phyloP scores from a whole-genome alignment of 2,329 filamentous ascomycete species.

The Orbilia brochopaga region DNA sequence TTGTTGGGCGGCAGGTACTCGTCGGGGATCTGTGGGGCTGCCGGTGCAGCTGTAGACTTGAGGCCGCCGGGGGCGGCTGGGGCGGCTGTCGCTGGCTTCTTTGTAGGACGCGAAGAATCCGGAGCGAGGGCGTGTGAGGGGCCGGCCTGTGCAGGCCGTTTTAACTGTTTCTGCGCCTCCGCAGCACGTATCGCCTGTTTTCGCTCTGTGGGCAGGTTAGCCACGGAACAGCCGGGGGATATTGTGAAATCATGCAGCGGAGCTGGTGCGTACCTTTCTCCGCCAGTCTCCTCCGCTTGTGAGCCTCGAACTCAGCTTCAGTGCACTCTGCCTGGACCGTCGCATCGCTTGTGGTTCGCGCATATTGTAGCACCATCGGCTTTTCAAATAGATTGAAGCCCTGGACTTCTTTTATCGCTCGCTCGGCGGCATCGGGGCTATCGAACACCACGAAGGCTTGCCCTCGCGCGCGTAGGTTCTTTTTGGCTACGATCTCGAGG shows the following conservation, averaged over 20 bases:
- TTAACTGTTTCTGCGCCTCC: slow-evolving; percentile 77
- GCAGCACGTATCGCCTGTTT: slow-evolving; percentile 83
- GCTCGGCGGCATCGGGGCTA: slow-evolving; percentile 74
- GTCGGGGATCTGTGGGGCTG: slow-evolving; percentile 82
- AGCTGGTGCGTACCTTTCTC: slow-evolving; percentile 75
- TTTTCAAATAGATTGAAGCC: slow-evolving; percentile 94
- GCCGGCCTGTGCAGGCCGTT: slow-evolving; percentile 62
- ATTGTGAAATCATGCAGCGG: background rate
- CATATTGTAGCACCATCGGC: slow-evolving; percentile 82
- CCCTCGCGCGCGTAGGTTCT: slow-evolving; percentile 87
- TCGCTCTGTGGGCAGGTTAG: slow-evolving; percentile 62
- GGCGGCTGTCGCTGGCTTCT: slow-evolving; percentile 60
- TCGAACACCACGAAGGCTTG: slow-evolving; percentile 96
- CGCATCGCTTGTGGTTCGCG: slow-evolving; percentile 83
- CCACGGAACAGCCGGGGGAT: background rate
- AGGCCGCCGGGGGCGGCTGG: slow-evolving; percentile 71
- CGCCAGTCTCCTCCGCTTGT: slow-evolving; percentile 81
- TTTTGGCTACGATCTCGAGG: slow-evolving; percentile 84
- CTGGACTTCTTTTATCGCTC: slow-evolving; percentile 85
- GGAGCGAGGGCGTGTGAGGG: slow-evolving; percentile 53
- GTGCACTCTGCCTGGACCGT: slow-evolving; percentile 77
- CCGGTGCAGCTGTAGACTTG: slow-evolving; percentile 72
- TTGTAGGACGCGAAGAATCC: slow-evolving; percentile 58
- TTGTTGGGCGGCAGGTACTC: slow-evolving; percentile 98
- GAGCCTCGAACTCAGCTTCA: slow-evolving; percentile 80